Conservation (phyloP, 1,284 basidiomycete genomes). For the Tremellales sp. region DNA sequence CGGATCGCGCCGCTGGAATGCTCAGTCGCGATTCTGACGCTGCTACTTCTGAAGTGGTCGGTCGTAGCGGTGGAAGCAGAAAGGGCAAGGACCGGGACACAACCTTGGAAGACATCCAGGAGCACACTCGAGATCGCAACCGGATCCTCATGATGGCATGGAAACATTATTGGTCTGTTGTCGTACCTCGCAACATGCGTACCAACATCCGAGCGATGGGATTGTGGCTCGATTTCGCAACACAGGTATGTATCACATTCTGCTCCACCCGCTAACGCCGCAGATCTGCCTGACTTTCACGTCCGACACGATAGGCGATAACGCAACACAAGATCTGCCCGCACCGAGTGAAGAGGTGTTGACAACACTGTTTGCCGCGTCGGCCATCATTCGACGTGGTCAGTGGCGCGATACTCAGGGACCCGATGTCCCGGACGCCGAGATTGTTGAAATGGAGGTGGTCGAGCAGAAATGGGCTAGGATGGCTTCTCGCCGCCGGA, state of each 20-base stretch:
- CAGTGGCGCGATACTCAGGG: slow-evolving; percentile 25
- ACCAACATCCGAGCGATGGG: slow-evolving; percentile 15
- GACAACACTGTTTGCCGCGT: neutral
- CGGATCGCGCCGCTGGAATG: slow-evolving; percentile 18
- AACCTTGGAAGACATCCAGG: neutral
- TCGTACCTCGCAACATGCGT: slow-evolving; percentile 16
- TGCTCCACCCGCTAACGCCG: neutral
- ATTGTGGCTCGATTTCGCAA: slow-evolving; percentile 35
- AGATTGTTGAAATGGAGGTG: slow-evolving; percentile 3
- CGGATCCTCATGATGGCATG: slow-evolving; percentile 21
- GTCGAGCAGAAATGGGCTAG: slow-evolving; percentile 12
- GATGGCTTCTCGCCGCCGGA: slow-evolving; percentile 6
- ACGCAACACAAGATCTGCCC: neutral
- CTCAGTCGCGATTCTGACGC: slow-evolving; percentile 6
- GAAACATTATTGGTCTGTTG: slow-evolving; percentile 31
- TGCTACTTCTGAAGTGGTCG: neutral
- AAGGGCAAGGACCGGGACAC: neutral
- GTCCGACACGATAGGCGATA: neutral
- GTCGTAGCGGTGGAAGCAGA: neutral
- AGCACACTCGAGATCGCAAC: slow-evolving; percentile 19
- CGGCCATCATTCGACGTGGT: slow-evolving; percentile 11
- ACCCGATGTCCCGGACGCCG: no score
- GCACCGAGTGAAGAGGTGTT: neutral
- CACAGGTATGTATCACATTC: slow-evolving; percentile 18
- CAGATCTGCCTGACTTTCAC: slow-evolving; percentile 13